A percentile compares a stretch with the other conserved stretches of the same genome.
phyloP scores from a whole-genome alignment of 2,329 filamentous ascomycete species.

The Aphanoascus verrucosus region DNA sequence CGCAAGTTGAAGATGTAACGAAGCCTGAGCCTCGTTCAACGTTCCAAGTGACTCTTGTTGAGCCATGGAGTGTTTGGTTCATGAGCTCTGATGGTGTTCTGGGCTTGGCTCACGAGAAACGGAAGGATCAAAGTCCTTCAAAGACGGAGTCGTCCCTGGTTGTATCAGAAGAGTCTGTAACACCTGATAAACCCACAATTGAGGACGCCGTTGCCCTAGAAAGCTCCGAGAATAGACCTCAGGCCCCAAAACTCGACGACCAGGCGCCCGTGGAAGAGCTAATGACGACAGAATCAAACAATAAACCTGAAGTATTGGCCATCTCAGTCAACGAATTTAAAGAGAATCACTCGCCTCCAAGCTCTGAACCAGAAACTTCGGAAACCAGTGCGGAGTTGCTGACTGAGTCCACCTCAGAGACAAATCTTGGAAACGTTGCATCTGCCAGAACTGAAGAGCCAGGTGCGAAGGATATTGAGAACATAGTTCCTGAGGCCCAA shows the following conservation, averaged over 20 bases:
- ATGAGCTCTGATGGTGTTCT: slow-evolving; percentile 27
- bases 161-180: background rate
- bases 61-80: slow-evolving; percentile 34
- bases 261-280: background rate
- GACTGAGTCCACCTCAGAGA: background rate
- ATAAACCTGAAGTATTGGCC: background rate
- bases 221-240: background rate
- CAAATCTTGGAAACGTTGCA: background rate
- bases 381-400: background rate
- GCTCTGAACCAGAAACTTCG: background rate
- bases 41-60: slow-evolving; percentile 32
- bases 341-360: background rate
- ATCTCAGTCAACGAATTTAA: background rate
- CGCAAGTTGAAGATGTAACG: slow-evolving; percentile 13
- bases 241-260: background rate
- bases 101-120: slow-evolving; percentile 20
- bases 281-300: background rate
- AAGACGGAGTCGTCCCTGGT: background rate
- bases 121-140: background rate
- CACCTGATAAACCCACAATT: background rate
- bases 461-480: background rate
- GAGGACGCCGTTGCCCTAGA: background rate
- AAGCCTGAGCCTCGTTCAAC: slow-evolving; percentile 18
- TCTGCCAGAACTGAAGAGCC: background rate
- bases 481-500: background rate